Base-by-base conservation (phyloP, 805 yeast genomes). In the Alloascoidea hylecoeti region DNA sequence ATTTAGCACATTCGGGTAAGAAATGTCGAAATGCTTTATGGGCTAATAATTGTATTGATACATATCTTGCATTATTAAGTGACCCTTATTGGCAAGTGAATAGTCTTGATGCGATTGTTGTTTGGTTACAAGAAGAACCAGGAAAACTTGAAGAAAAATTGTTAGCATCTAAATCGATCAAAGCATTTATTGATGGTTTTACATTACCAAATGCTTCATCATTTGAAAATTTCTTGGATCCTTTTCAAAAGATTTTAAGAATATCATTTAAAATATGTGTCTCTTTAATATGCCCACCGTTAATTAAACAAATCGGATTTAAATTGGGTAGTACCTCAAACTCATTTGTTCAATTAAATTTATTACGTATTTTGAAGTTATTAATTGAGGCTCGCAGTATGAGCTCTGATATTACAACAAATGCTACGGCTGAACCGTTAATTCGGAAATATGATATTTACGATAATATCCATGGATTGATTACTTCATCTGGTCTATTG, bases 51-150 rank as follows among this genome's bases (percentile, higher is more conserved):
- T 61, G 67, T 3, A 47, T 69, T 17, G 47, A 53, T 3, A 57
- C 52, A 5, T 48, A 71, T 41, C 53, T 61, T 28, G 50, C 54
- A 13, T 53, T 72, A 13, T 47, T 70, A 3, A 44, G 60, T 5
- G 76, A 73, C 45, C 66, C 72, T 0, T 70, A 71, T 45, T 72
- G 78, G 77, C 75, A 70, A 49, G 64, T 68, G 15, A 69, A 66
- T 47, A 71, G 76, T 2, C 56, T 70, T 42, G 75, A 72, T 18
- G 64, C 76, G 0, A 56, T 72, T 2, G 45, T 49, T 3, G 49
- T 50, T 2, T 59, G 65, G 64, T 42, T 55, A 16, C 49, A 46
- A 5, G 55, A 50, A 9, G 57, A 55, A 19, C 37, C 41, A 3
- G 30, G 44, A 17, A 35, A 45, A 34, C 44, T 46, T 3, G 42